phyloP scores from a whole-genome alignment of 1,139 yeast genomes.

The Candida smagusa region DNA sequence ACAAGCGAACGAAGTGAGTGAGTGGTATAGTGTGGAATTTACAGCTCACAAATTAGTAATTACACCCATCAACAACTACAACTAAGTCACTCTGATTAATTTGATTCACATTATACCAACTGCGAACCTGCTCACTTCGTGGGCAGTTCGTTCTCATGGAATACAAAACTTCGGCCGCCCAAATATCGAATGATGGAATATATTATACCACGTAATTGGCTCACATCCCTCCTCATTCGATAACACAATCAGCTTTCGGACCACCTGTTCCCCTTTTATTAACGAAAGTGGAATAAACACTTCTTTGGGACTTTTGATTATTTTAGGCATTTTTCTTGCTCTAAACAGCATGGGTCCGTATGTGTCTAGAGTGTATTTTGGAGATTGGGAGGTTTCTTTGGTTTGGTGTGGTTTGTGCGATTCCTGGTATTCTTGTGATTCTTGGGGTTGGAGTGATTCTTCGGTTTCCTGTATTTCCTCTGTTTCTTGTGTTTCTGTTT shows the following conservation, averaged over 20 bases:
- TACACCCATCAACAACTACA: too few species aligned
- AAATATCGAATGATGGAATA: slow-evolving; percentile 46
- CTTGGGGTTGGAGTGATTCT: not conserved
- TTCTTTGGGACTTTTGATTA: slow-evolving; percentile 3
- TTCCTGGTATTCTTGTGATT: too few species aligned
- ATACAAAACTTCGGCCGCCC: slow-evolving; percentile 45
- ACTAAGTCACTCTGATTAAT: too few species aligned
- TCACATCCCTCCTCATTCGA: slow-evolving; percentile 28
- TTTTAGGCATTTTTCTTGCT: too few species aligned
- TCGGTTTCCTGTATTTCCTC: slow-evolving; percentile 1
- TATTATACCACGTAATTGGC: slow-evolving; percentile 48
- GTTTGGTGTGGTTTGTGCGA: too few species aligned
- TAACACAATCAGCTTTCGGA: slow-evolving; percentile 8
- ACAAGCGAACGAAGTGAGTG: too few species aligned
- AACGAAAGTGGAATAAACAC: slow-evolving; percentile 1
- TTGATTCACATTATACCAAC: too few species aligned
- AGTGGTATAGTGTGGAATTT: too few species aligned
- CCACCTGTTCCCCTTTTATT: not conserved
- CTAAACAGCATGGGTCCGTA: too few species aligned
- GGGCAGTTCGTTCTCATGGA: not conserved
- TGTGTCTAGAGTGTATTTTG: too few species aligned
- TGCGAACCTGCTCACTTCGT: not conserved
- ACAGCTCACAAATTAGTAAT: too few species aligned
- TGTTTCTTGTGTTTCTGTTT: slow-evolving; percentile 1
- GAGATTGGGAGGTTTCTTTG: too few species aligned